Evolutionary conservation across 768 basidiomycete genomes (phyloP).

Genomic region (Trametes cingulata): DNA sequence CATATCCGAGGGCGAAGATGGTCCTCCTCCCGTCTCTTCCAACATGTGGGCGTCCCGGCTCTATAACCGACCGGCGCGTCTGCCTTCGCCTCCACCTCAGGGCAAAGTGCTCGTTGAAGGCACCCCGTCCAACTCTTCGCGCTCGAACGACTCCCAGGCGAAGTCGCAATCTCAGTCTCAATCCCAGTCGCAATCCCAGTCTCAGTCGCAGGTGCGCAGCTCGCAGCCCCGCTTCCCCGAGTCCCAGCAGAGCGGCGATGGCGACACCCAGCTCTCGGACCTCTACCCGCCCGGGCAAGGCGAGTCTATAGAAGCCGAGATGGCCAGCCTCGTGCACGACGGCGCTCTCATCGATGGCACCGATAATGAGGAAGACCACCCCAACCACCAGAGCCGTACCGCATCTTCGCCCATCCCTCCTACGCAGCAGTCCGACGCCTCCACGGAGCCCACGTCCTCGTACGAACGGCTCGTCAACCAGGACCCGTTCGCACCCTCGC

Average conservation of each 20-base stretch:
- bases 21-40: conserved; percentile 9
- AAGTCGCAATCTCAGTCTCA: conserved; percentile 26
- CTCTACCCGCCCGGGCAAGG: conserved; percentile 13
- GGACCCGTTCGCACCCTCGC: conserved; percentile 13
- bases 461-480: conserved; percentile 18
- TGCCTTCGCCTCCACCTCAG: not conserved
- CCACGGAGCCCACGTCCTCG: conserved; percentile 21
- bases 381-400: not conserved
- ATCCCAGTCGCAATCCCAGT: conserved; percentile 39
- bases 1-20: conserved; percentile 15
- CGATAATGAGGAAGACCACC: not conserved
- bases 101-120: conserved; percentile 47
- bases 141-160: conserved; percentile 42
- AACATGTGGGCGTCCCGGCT: not conserved
- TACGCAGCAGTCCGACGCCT: conserved; percentile 6
- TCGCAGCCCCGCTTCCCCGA: not conserved
- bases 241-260: not conserved
- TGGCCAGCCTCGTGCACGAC: not conserved
- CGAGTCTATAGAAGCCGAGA: not conserved
- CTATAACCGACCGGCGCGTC: not conserved
- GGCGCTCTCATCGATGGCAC: not conserved
- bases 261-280: conserved; percentile 13
- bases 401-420: not conserved
- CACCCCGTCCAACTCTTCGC: conserved; percentile 44
- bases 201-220: not conserved